A percentile compares a stretch with the other conserved stretches of the same genome.
Evolutionary conservation across 441 rosid species (phyloP).

Genomic region (Pelargonium cotyledonis): DNA sequence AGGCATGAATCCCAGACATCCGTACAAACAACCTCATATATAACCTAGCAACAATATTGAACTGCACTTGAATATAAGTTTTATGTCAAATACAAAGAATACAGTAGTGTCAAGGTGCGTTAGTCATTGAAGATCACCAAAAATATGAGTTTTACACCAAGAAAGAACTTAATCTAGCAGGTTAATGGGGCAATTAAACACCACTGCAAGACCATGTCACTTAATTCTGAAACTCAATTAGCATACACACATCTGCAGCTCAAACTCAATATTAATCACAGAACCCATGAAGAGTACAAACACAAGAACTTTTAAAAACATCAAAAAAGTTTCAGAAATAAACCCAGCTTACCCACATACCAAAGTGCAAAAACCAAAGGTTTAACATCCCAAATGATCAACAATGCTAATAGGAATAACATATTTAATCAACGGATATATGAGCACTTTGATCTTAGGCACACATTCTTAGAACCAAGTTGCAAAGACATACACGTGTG

Average conservation of each 20-base stretch:
- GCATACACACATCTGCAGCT: not conserved
- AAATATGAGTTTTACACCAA: not conserved
- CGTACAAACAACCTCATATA: not conserved
- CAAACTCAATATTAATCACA: not conserved
- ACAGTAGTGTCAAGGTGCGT: not conserved
- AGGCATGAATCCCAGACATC: not conserved
- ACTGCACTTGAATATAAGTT: not conserved
- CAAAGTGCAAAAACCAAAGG: not conserved
- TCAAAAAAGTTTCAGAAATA: not conserved
- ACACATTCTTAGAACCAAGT: too few relatives aligned
- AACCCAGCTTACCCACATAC: not conserved
- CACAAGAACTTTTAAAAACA: not conserved
- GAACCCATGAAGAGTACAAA: not conserved
- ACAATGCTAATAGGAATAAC: not conserved
- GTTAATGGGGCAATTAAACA: not conserved
- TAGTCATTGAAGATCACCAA: not conserved
- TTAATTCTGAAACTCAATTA: not conserved
- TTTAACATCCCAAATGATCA: not conserved
- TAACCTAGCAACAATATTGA: not conserved
- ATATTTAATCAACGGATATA: too few relatives aligned
- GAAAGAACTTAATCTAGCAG: not conserved
- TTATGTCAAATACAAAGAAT: not conserved
- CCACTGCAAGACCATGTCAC: not conserved
- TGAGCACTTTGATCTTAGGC: too few relatives aligned
- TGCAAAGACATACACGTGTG: too few relatives aligned